Conservation (phyloP, 2,329 filamentous ascomycete species). For the Colletotrichum sp. region DNA sequence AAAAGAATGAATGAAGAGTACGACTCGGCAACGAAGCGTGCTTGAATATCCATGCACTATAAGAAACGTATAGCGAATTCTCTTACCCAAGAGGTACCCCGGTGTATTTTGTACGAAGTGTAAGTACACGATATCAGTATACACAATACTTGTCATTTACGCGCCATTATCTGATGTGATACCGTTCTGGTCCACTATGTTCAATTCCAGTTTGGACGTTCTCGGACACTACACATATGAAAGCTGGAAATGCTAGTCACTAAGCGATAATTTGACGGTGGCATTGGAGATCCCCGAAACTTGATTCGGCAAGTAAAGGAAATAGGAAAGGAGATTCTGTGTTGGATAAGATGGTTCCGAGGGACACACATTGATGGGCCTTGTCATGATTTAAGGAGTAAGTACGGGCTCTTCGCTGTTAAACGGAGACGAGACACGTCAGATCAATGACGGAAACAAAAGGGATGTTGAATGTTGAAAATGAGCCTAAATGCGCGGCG, state of each 20-base stretch:
- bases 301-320: too few species aligned
- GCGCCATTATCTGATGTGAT: neutral
- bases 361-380: too few species aligned
- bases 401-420: neutral
- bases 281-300: too few species aligned
- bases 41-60: neutral
- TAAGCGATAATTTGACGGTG: neutral
- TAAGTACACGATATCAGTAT: neutral
- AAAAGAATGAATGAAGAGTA: neutral
- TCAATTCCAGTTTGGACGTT: neutral
- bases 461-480: neutral
- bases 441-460: neutral
- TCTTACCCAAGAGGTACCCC: neutral
- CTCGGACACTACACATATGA: neutral
- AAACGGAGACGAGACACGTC: neutral
- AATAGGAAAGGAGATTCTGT: too few species aligned
- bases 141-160: neutral
- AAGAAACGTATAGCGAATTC: neutral
- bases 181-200: neutral
- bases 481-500: neutral
- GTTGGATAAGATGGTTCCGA: too few species aligned
- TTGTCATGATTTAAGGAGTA: too few species aligned
- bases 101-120: neutral
- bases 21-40: neutral
- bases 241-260: neutral